phyloP scores from a whole-genome alignment of 306 rosid species.

The Medicago truncatula region DNA sequence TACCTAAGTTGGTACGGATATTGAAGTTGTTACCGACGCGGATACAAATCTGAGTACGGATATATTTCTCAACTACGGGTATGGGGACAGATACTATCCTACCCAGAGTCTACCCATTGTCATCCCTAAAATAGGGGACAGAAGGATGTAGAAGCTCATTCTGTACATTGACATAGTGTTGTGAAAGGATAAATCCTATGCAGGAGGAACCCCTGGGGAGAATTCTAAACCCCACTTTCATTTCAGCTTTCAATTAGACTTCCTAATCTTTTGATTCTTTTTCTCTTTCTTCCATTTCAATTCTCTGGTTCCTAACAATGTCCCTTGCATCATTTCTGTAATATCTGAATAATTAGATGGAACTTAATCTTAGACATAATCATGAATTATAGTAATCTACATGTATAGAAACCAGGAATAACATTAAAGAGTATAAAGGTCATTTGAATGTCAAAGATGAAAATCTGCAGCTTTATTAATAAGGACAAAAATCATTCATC shows the following conservation, averaged over 20 bases:
- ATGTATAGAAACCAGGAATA: constrained; percentile 18
- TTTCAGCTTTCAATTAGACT: constrained; percentile 6
- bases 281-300: background rate
- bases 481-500: constrained; percentile 33
- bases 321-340: background rate
- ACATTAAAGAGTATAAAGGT: constrained; percentile 2
- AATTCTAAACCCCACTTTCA: background rate
- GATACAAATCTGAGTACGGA: background rate
- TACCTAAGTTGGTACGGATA: background rate
- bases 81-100: background rate
- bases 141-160: background rate
- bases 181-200: background rate
- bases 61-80: background rate
- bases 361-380: constrained; percentile 4
- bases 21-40: background rate
- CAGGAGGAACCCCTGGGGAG: background rate
- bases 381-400: background rate
- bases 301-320: constrained; percentile 1
- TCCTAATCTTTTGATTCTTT: constrained; percentile 5
- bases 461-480: constrained; percentile 2
- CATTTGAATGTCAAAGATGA: constrained; percentile 1
- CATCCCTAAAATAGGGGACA: background rate
- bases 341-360: background rate
- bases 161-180: background rate
- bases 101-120: background rate